phyloP scores from a whole-genome alignment of 1,284 basidiomycete species.

The Leccinum pallidistipes region DNA sequence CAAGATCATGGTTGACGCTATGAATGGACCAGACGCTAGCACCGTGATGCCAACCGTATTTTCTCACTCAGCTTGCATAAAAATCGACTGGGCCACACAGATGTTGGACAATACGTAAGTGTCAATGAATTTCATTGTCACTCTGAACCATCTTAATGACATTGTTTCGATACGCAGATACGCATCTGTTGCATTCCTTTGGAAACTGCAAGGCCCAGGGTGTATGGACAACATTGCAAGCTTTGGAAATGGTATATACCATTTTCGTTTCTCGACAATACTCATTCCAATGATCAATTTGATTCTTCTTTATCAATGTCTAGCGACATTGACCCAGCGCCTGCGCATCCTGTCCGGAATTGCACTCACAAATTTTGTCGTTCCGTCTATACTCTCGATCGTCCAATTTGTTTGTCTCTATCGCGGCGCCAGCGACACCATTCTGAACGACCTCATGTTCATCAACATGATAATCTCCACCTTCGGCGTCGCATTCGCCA shows the following conservation, averaged over 20 bases:
- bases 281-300: background rate
- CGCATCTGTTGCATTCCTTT: slow-evolving; percentile 20
- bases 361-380: slow-evolving; percentile 24
- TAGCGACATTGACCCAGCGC: slow-evolving; percentile 18
- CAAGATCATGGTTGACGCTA: slow-evolving; percentile 5
- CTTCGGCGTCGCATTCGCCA: slow-evolving; percentile 19
- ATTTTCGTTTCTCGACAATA: background rate
- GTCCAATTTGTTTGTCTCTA: slow-evolving; percentile 18
- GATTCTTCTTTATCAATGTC: background rate
- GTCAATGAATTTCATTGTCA: background rate
- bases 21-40: slow-evolving; percentile 5
- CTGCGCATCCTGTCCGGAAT: slow-evolving; percentile 24
- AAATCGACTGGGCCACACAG: slow-evolving; percentile 32
- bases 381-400: slow-evolving; percentile 30
- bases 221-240: background rate
- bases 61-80: slow-evolving; percentile 23
- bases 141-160: background rate
- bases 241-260: slow-evolving; percentile 1
- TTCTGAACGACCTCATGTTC: slow-evolving; percentile 12
- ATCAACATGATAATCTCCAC: slow-evolving; percentile 13
- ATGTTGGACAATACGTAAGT: slow-evolving; percentile 32
- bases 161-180: slow-evolving; percentile 14
- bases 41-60: background rate
- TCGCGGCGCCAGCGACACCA: background rate
- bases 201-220: slow-evolving; percentile 10